phyloP scores from a whole-genome alignment of 768 basidiomycete genomes.

The Filobasidium wieringae region DNA sequence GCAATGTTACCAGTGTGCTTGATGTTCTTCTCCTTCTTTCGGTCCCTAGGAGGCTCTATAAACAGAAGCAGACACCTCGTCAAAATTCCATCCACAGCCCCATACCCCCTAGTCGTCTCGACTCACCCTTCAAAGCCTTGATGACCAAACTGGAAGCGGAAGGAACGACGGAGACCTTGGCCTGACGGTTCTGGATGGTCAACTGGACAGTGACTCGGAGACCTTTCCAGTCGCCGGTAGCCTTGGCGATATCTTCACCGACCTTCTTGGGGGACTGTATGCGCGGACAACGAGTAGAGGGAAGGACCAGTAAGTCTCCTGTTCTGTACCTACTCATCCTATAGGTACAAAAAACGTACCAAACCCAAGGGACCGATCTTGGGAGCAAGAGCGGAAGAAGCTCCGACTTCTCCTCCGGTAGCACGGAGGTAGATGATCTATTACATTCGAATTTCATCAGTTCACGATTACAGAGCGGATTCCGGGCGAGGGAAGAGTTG shows the following conservation, averaged over 20 bases:
- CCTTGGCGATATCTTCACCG: constrained; percentile 99
- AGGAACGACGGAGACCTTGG: constrained; percentile 87
- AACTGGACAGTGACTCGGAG: constrained; percentile 97
- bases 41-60: constrained; percentile 98
- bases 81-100: not conserved
- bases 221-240: constrained; percentile 96
- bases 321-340: too few species aligned
- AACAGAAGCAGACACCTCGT: too few species aligned
- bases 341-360: too few species aligned
- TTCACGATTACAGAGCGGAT: too few species aligned
- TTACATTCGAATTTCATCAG: too few species aligned
- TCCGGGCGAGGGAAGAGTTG: not conserved
- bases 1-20: constrained; percentile 92
- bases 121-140: constrained; percentile 92
- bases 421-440: constrained; percentile 93
- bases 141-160: constrained; percentile 96
- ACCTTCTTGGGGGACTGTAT: constrained; percentile 97
- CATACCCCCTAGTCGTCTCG: too few species aligned
- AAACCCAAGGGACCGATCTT: constrained; percentile 99
- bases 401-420: constrained; percentile 98
- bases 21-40: constrained; percentile 99
- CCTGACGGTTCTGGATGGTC: constrained; percentile 99
- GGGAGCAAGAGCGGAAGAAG: constrained; percentile 93
- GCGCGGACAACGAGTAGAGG: too few species aligned
- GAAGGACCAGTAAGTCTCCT: too few species aligned